Evolutionary conservation across 495 filamentous ascomycete genomes (phyloP).

Genomic region (Thermothielavioides terrestris): DNA sequence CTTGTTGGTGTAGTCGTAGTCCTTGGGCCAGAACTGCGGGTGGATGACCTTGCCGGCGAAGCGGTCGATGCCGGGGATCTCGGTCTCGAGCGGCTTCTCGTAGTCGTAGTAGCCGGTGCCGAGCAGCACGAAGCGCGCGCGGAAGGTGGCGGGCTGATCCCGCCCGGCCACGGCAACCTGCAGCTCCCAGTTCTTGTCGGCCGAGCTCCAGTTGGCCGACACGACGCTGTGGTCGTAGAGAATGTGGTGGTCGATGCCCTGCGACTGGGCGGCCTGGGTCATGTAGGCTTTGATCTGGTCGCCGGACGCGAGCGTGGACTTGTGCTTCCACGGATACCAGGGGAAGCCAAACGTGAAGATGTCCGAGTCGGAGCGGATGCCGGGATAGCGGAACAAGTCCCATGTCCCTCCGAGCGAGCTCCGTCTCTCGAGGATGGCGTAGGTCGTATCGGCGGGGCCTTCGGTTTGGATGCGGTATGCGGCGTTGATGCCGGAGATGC

Average conservation of each 20-base stretch:
- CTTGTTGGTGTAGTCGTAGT: slow-evolving; percentile 7
- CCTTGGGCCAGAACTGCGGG: slow-evolving; percentile 6
- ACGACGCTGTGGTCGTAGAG: slow-evolving; percentile 3
- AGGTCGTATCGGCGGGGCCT: background rate
- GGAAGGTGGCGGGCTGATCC: background rate
- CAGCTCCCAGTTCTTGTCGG: background rate
- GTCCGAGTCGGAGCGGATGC: slow-evolving; percentile 6
- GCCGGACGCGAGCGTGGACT: slow-evolving; percentile 1
- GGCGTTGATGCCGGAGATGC: slow-evolving; percentile 6
- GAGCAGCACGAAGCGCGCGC: slow-evolving; percentile 3
- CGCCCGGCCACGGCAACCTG: background rate
- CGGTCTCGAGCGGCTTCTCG: slow-evolving; percentile 1
- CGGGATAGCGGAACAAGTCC: slow-evolving; percentile 6
- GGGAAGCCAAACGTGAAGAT: slow-evolving; percentile 8
- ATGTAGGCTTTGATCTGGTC: slow-evolving; percentile 2
- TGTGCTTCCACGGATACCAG: slow-evolving; percentile 3
- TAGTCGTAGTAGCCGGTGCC: slow-evolving; percentile 8
- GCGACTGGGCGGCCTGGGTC: background rate
- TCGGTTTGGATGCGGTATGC: slow-evolving; percentile 8
- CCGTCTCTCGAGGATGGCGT: slow-evolving; percentile 1
- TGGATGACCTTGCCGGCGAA: background rate
- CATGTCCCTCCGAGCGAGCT: background rate
- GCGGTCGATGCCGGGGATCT: slow-evolving; percentile 1
- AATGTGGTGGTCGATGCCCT: slow-evolving; percentile 8
- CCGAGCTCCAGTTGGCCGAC: slow-evolving; percentile 2